Percentiles rank a stretch among this genome's conserved stretches.
Conservation (phyloP, 805 yeast genomes). For the Suhomyces sp. region DNA sequence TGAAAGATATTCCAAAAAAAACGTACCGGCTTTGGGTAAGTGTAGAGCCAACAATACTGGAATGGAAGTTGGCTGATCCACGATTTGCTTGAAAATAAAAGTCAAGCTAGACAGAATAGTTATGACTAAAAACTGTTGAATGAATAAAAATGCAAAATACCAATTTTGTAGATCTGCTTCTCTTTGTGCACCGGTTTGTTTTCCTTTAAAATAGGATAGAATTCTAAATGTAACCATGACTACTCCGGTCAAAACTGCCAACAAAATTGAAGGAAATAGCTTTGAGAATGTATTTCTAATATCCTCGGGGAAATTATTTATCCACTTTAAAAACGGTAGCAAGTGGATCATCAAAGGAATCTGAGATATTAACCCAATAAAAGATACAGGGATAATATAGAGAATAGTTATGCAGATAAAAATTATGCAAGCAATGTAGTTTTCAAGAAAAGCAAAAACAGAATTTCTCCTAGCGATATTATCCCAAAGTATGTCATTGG, state of each 20-base stretch:
- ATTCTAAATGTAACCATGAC: constrained; percentile 58
- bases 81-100: constrained; percentile 55
- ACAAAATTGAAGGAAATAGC: constrained; percentile 63
- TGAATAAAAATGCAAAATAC: constrained; percentile 74
- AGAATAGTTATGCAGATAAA: constrained; percentile 48
- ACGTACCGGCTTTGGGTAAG: constrained; percentile 81
- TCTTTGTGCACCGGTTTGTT: constrained; percentile 56
- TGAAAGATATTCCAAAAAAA: constrained; percentile 74
- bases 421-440: constrained; percentile 42
- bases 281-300: constrained; percentile 55
- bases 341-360: constrained; percentile 60
- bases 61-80: constrained; percentile 69
- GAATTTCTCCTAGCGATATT: constrained; percentile 47
- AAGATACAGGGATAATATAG: constrained; percentile 84
- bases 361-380: constrained; percentile 74
- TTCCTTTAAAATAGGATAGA: constrained; percentile 55
- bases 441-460: constrained; percentile 35
- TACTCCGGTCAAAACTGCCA: constrained; percentile 59
- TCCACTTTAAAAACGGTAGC: constrained; percentile 58
- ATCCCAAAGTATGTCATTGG: constrained; percentile 70
- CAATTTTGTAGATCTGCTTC: constrained; percentile 74
- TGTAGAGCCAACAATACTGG: constrained; percentile 72
- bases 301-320: constrained; percentile 52
- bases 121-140: constrained; percentile 81
- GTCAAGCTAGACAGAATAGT: constrained; percentile 79